phyloP scores from a whole-genome alignment of 1,139 yeast species.

The Diutina sp. region DNA sequence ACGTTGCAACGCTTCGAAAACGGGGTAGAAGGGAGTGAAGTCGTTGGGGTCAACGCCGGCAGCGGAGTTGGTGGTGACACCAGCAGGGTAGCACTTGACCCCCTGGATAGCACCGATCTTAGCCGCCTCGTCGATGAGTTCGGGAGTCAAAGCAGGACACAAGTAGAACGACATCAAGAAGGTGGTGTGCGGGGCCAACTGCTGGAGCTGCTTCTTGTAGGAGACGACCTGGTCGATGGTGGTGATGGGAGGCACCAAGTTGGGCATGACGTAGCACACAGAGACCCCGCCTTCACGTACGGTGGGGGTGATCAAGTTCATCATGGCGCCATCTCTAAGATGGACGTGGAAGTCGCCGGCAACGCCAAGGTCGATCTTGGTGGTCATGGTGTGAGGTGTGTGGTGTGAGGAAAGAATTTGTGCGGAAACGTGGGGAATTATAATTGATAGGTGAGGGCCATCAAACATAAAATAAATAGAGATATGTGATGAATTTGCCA shows the following conservation, averaged over 20 bases:
- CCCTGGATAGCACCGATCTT: slow-evolving; percentile 59
- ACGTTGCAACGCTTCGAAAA: slow-evolving; percentile 78
- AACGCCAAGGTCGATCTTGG: slow-evolving; percentile 48
- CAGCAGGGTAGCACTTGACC: slow-evolving; percentile 95
- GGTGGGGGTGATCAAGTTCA: slow-evolving; percentile 83
- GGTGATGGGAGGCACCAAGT: slow-evolving; percentile 83
- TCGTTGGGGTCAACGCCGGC: slow-evolving; percentile 95
- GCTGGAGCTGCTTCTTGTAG: slow-evolving; percentile 53
- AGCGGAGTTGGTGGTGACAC: slow-evolving; percentile 89
- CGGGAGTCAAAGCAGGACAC: slow-evolving; percentile 71
- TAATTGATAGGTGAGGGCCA: no score
- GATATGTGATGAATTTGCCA: no score
- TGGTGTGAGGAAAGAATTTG: neutral
- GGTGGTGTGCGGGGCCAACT: slow-evolving; percentile 71
- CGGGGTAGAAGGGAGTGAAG: slow-evolving; percentile 75
- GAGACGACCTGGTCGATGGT: slow-evolving; percentile 61
- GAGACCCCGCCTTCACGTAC: slow-evolving; percentile 84
- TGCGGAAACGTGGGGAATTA: neutral
- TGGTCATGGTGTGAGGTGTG: slow-evolving; percentile 7
- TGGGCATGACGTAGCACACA: slow-evolving; percentile 92
- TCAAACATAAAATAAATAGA: no score
- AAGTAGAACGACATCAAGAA: slow-evolving; percentile 87
- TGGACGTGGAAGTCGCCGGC: slow-evolving; percentile 98
- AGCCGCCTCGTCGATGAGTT: slow-evolving; percentile 72
- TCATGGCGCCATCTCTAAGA: slow-evolving; percentile 86